Evolutionary conservation across 1,139 yeast genomes (phyloP).

Genomic region (Hansenula anomala): DNA sequence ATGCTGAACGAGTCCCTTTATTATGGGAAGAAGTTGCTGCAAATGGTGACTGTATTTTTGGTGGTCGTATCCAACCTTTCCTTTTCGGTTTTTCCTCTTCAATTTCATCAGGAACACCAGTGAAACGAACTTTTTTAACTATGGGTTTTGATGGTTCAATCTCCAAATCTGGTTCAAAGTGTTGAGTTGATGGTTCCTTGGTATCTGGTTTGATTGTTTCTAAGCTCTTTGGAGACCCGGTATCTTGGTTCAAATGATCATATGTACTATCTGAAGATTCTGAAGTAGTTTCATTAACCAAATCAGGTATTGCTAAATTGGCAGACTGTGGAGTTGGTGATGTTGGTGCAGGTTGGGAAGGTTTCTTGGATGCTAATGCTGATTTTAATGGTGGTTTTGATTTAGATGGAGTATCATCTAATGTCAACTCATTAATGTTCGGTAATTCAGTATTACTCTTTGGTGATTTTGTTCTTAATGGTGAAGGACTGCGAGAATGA

Average conservation of each 20-base stretch:
- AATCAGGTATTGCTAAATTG: conserved; percentile 1
- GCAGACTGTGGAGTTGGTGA: not conserved
- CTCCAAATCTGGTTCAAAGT: conserved; percentile 1
- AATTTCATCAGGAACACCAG: conserved; percentile 19
- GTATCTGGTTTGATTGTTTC: not conserved
- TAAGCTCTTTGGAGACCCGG: not conserved
- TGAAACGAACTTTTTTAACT: conserved; percentile 20
- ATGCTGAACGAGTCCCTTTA: conserved; percentile 5
- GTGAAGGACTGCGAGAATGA: conserved; percentile 8
- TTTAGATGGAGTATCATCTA: conserved; percentile 1
- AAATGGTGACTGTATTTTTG: conserved; percentile 7
- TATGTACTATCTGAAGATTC: conserved; percentile 7
- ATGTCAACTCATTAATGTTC: conserved; percentile 6
- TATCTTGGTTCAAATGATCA: not conserved
- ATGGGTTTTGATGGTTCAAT: conserved; percentile 1
- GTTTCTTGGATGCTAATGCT: not conserved
- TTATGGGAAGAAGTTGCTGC: no score
- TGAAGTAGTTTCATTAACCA: conserved; percentile 7
- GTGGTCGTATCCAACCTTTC: conserved; percentile 19
- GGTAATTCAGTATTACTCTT: conserved; percentile 1
- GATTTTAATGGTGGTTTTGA: conserved; percentile 2
- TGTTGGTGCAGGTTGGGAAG: not conserved
- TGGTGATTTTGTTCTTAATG: conserved; percentile 1
- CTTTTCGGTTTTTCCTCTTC: conserved; percentile 16
- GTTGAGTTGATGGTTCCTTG: no score